A percentile compares a stretch with the other conserved stretches of the same genome.
phyloP scores from a whole-genome alignment of 2,329 filamentous ascomycete genomes.

The Graphiopsis chlorocephala region DNA sequence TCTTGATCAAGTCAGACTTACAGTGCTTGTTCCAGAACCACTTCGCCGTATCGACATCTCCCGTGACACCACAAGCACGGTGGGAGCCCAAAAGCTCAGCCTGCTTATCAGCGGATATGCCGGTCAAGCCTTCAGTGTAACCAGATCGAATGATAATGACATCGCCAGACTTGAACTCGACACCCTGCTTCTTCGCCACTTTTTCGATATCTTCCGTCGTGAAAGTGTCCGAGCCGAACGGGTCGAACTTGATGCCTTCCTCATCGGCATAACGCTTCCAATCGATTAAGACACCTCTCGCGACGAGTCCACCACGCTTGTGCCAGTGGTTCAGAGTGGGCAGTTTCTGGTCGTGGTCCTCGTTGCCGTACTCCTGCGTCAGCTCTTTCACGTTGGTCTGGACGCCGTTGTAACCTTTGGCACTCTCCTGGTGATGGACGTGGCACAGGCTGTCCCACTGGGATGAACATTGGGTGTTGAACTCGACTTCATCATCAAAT shows the following conservation, averaged over 20 bases:
- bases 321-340: constrained; percentile 49
- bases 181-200: constrained; percentile 45
- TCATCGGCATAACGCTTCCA: constrained; percentile 56
- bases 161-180: constrained; percentile 50
- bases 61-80: constrained; percentile 42
- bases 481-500: constrained; percentile 46
- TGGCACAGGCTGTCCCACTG: constrained; percentile 50
- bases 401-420: constrained; percentile 52
- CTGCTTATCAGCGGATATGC: constrained; percentile 38
- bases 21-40: constrained; percentile 59
- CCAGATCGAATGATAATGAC: constrained; percentile 58
- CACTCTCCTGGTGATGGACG: constrained; percentile 39
- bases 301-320: constrained; percentile 51
- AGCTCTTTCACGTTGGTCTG: constrained; percentile 32
- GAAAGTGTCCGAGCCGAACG: constrained; percentile 49
- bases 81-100: constrained; percentile 41
- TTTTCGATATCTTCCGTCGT: constrained; percentile 43
- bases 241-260: constrained; percentile 56
- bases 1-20: not conserved
- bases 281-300: constrained; percentile 57
- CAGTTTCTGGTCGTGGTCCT: constrained; percentile 29
- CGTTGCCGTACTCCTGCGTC: constrained; percentile 27
- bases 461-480: constrained; percentile 47
- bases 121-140: constrained; percentile 46
- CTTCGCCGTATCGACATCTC: constrained; percentile 47